Base-by-base conservation (phyloP, 2,329 filamentous ascomycete genomes). In the Sarocladium strictum region DNA sequence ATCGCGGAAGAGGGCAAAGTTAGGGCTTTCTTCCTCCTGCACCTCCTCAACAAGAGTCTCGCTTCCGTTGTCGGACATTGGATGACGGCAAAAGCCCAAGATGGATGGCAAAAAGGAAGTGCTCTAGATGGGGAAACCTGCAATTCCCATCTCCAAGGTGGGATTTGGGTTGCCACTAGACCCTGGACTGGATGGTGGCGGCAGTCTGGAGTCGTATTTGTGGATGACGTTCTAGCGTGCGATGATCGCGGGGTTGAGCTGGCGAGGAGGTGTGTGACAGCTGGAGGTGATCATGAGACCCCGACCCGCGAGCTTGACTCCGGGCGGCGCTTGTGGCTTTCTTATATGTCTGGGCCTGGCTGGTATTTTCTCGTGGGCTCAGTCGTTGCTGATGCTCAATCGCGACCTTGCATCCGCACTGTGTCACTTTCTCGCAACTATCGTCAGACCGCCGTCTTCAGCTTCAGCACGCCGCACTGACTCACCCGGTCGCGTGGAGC, bases 1-100 rank as follows among this genome's bases (percentile, higher is more conserved):
- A 63, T 94, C 90, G 54, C 86, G 78, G 68, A 94, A 91, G 47
- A 83, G 73, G 53, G 84, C 79, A 65, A 69, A 69, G 54, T 70
- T 70, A 41, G 47, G 47, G 35, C 23, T 33, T 3, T 51, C 47
- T 17, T 49, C 60, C n/a, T 62, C 54, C 54, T 60, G 61, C n/a
- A n/a, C n/a, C 15, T 62, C 59, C 5, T 61, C 58, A 14, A 35
- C 47, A 19, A 35, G 26, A 35, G 27, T 51, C 12, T 51, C 47
- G 27, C 38, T 52, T 57, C 56, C 14, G 24, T n/a, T 51, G 47
- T 51, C 27, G 47, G 47, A 51, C 47, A 51, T 51, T 33, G 27
- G 27, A n/a, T 23, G 5, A 21, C 9, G 38, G 12, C 14, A 14
- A 7, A 38, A 10, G 38, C 21, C 17, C 17, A 17, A 43, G 7